A percentile compares a stretch with the other conserved stretches of the same genome.
Evolutionary conservation across 2,329 filamentous ascomycete genomes (phyloP).

Genomic region (Aspergillus oerlinghausenensis): DNA sequence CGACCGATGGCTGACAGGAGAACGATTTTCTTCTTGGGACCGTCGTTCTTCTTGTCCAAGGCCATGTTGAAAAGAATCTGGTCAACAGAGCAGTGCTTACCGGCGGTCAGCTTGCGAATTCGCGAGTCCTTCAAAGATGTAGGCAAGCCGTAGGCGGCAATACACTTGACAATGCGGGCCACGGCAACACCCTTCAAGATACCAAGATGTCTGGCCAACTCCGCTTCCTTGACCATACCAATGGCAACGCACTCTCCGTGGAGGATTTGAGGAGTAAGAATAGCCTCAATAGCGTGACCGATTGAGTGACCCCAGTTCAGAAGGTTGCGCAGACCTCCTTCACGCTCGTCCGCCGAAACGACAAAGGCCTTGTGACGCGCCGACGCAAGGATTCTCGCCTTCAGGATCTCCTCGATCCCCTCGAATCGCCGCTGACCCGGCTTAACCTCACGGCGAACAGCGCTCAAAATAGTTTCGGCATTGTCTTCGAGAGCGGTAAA

Average conservation of each 20-base stretch:
- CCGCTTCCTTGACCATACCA: conserved; percentile 97
- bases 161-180: conserved; percentile 83
- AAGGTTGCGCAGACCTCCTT: conserved; percentile 88
- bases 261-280: conserved; percentile 88
- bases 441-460: conserved; percentile 60
- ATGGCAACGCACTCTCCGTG: conserved; percentile 96
- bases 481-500: conserved; percentile 81
- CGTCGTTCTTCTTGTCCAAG: conserved; percentile 98
- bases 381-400: conserved; percentile 79
- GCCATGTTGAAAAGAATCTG: conserved; percentile 88
- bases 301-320: conserved; percentile 98
- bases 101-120: conserved; percentile 75
- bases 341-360: conserved; percentile 88
- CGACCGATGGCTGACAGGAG: conserved; percentile 84
- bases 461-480: conserved; percentile 68
- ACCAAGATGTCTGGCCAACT: conserved; percentile 83
- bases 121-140: conserved; percentile 79
- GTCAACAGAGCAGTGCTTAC: conserved; percentile 83
- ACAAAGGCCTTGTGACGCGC: conserved; percentile 92
- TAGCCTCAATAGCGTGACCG: conserved; percentile 92
- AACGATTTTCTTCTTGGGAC: conserved; percentile 91
- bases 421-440: conserved; percentile 59
- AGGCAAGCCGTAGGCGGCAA: conserved; percentile 87
- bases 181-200: conserved; percentile 82
- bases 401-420: conserved; percentile 65